Evolutionary conservation across 2,329 filamentous ascomycete species (phyloP), one percentile per base, ranked within the genome.

Genomic region (Colletotrichum tanaceti): DNA sequence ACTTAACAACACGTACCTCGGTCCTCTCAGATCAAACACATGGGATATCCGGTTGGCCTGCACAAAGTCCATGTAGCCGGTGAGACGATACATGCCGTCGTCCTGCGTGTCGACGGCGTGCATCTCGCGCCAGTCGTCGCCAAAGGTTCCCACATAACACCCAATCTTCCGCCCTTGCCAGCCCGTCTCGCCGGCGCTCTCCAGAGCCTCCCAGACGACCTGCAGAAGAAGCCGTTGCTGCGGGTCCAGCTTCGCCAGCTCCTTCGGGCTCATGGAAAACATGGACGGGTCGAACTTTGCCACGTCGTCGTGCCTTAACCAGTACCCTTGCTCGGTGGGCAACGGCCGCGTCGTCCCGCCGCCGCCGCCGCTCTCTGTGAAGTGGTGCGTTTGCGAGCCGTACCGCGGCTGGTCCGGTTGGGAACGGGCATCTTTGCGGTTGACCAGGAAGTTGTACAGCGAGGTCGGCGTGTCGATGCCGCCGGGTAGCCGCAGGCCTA

Each of bases 161-260:
- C 75, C 76, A 6, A 76, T 73, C 10, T 68, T 64, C 16, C 71
- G 72, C 2, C 76, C 77, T n/a, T 71, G 70, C 47, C 73, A 74
- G 18, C 70, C 58, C 9, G 63, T 68, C 18, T 74, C 71, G 4
- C 75, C 77, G 7, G 75, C 74, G 41, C 72, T 70, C 50, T 78
- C 77, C 38, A 78, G 70, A 28, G 73, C 74, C 62, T 79, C 78
- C 32, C 73, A 75, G 11, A 72, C 71, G 1, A 79, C 73, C 63
- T 80, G 75, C 1, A 78, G 65, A 7, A 77, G 61, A 14, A 75
- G 63, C 2, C 76, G 60, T 52, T 78, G 78, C 44, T 77, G 74
- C 2, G 78, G 78, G 46, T 80, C 78, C 50, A 71, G 50, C 16
- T 44, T 32, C 13, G 58, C 43, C 2, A 64, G 14, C 32, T 64